Base-by-base conservation (phyloP, 805 yeast genomes). In the Suhomyces pyralidae region DNA sequence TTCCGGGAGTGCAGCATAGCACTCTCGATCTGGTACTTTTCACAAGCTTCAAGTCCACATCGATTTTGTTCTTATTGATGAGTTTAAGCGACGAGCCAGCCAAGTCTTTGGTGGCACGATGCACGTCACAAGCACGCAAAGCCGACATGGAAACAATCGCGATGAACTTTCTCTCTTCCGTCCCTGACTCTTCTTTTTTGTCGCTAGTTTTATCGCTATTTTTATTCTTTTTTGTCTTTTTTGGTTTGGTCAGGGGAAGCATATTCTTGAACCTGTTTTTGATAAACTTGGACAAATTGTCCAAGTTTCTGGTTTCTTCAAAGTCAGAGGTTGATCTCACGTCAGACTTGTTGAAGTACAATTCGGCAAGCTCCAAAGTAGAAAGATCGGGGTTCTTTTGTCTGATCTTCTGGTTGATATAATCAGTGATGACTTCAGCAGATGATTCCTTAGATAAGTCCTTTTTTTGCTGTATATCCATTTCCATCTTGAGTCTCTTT, bases 81-180 rank as follows among this genome's bases (percentile, higher is more conserved):
- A 90, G 65, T 65, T 89, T 90, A 46, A 88, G 60, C 3, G 90
- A 81, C 0, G 84, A 81, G 9, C 82, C 78, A 40, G 73, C 60
- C n/a, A 74, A 54, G 51, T 61, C 77, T 64, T 69, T 76, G 50
- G 81, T 67, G 1, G 88, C 83, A 58, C 96, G 80, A 63, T 81
- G 86, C 2, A 90, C 78, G 61, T 92, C 97, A 62, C 97, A 93
- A 1, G 90, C 94, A 58, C 97, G 79, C 22, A 90, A 73, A 9
- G 96, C 94, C 0, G 96, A 89, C 76, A 87, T 80, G 0, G 92
- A 79, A 14, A 86, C 61, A 1, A 85, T 68, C 14, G 85, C 68
- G 57, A 83, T 65, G 69, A 79, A 72, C 50, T 79, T 78, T 26
- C 79, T 67, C 30, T 70, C 74, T 17, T 58, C 60, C 0, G 48